Conservation (phyloP, 73 alveolate genomes). For the Paramecium tetraurelia region DNA sequence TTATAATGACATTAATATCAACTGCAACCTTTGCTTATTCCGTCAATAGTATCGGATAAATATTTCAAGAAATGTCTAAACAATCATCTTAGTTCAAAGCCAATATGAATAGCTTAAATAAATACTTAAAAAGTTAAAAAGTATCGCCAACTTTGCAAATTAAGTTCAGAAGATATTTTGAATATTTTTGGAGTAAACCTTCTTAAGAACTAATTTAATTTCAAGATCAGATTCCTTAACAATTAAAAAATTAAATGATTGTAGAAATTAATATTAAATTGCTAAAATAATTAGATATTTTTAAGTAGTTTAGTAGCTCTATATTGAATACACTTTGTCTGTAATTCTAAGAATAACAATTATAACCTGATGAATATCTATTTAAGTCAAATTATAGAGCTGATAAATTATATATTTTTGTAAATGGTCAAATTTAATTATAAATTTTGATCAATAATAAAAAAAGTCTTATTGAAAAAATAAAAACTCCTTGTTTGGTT, state of each 20-base stretch:
- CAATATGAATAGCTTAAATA: slow-evolving; percentile 23
- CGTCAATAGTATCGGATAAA: slow-evolving; percentile 40
- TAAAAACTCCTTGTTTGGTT: not conserved
- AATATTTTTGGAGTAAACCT: slow-evolving; percentile 41
- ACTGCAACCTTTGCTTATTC: slow-evolving; percentile 51
- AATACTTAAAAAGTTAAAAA: not conserved
- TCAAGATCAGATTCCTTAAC: not conserved
- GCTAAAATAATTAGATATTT: not conserved
- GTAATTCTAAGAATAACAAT: not conserved
- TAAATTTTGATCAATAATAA: not conserved
- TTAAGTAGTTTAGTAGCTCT: not conserved
- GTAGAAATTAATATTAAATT: not conserved
- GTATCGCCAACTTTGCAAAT: not conserved
- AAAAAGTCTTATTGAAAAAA: not conserved
- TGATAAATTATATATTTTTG: not conserved
- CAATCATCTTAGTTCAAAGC: not conserved
- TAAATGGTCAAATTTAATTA: not conserved
- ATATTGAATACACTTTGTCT: not conserved
- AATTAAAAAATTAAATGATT: not conserved
- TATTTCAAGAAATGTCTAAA: slow-evolving; percentile 7
- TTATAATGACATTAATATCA: slow-evolving; percentile 36
- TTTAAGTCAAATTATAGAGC: not conserved
- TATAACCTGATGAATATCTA: slow-evolving; percentile 16
- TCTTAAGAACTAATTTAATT: not conserved
- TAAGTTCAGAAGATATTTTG: slow-evolving; percentile 32